These are phyloP conservation scores for Trichoderma oligosporum DNA, from an alignment of 2,329 filamentous ascomycete species.

Conservation along the genomic window DNA sequence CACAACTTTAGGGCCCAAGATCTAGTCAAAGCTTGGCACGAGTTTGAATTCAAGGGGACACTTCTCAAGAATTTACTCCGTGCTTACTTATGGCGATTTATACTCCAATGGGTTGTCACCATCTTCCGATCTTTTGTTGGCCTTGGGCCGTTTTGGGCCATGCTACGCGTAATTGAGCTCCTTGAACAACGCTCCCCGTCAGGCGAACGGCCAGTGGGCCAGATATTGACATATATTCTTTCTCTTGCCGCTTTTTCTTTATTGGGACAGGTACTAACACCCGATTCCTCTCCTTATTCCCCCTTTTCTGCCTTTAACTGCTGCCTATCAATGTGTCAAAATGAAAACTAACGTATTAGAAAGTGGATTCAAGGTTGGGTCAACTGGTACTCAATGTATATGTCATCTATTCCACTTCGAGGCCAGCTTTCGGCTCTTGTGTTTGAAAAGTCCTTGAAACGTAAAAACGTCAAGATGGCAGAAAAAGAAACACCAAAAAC, in stretches of 20 bases:
- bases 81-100: constrained; percentile 54
- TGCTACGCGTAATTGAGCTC: constrained; percentile 60
- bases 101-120: constrained; percentile 57
- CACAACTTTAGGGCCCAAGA: constrained; percentile 51
- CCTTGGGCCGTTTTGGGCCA: constrained; percentile 66
- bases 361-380: constrained; percentile 61
- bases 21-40: constrained; percentile 49
- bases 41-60: constrained; percentile 42
- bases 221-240: constrained; percentile 66
- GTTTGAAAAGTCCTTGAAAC: constrained; percentile 71
- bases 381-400: constrained; percentile 62
- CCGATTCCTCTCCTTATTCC: neutral
- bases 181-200: constrained; percentile 53
- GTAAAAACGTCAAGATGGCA: constrained; percentile 70
- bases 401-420: constrained; percentile 62
- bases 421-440: constrained; percentile 68
- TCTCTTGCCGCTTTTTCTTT: constrained; percentile 59
- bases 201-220: constrained; percentile 44
- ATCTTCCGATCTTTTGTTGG: constrained; percentile 54
- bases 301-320: neutral
- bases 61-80: constrained; percentile 60
- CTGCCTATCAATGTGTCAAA: constrained; percentile 13
- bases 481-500: constrained; percentile 42
- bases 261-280: constrained; percentile 39
- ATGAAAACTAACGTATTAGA: neutral